Percentiles rank a stretch among this genome's conserved stretches.
These are phyloP conservation scores for Populus deltoides DNA, from an alignment of 345 rosid genomes.

Conservation along the genomic window DNA sequence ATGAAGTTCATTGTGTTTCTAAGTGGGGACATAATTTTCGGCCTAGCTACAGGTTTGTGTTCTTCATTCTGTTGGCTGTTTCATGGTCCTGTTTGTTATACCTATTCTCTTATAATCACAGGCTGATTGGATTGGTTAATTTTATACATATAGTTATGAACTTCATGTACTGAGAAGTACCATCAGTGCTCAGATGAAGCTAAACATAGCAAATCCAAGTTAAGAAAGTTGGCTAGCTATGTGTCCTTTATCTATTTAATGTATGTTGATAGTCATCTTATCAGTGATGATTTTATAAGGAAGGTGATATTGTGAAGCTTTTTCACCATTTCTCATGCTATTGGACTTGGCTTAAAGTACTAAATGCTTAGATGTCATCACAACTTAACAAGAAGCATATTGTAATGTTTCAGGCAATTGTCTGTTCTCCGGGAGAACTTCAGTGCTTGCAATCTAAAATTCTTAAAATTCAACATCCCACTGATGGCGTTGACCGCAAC, in stretches of 20 bases:
- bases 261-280: neutral
- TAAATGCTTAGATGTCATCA: neutral
- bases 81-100: neutral
- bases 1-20: conserved; percentile 90
- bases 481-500: conserved; percentile 95
- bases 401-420: conserved; percentile 52
- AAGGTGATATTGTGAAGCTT: neutral
- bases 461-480: conserved; percentile 63
- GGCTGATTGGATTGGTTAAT: neutral
- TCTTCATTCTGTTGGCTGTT: neutral
- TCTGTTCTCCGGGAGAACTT: conserved; percentile 67
- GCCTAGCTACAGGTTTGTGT: conserved; percentile 62
- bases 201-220: neutral
- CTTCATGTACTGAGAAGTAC: neutral
- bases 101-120: neutral
- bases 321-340: neutral
- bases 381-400: neutral
- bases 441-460: conserved; percentile 46
- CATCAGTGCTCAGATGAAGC: neutral
- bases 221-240: neutral
- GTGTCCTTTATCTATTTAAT: neutral
- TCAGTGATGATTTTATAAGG: neutral
- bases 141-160: neutral
- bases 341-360: neutral
- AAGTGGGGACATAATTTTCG: conserved; percentile 98